Evolutionary conservation across 768 basidiomycete species (phyloP), one percentile per base, ranked within the genome.

Genomic region (Chalciporus chontae): DNA sequence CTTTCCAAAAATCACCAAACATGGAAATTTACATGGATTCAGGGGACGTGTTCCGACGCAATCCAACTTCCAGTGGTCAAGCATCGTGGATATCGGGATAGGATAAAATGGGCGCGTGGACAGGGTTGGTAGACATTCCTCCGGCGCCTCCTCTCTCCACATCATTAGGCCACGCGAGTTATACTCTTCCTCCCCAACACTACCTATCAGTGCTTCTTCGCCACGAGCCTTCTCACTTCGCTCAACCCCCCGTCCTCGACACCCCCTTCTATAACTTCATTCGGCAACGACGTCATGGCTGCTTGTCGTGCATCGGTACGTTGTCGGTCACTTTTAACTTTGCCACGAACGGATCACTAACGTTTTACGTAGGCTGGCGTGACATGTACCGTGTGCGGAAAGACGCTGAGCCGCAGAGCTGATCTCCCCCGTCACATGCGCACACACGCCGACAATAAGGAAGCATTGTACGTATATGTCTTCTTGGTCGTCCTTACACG

Each of bases 391-490:
- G 15, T 46, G 8, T 69, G 68, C 40, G 37, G 32, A 0, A 51
- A 41, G 29, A 26, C 3, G 9, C 21, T 71, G 17, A 41, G 56
- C 8, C 60, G 66, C 29, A 64, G 48, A 43, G 51, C 59, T 9
- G 70, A 69, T 31, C 46, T 71, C 0, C 29, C 45, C 0, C 57
- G 70, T 5, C 69, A 71, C n/a, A 58, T 63, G 55, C 48, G 43
- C 3, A 55, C 37, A 0, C 69, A 71, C 18, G 44, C 51, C 5
- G 3, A 27, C 0, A 57, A 67, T 27, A 64, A 58, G 50, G 58
- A 64, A 8, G 47, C 44, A 0, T 14, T 58, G 69, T 71, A 34
- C 27, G 69, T 60, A 0, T 6, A 36, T 21, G 13, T 2, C 0
- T 29, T 13, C 13, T 1, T 18, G 10, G 23, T 23, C 32, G 11